Evolutionary conservation across 352 stramenopile species (phyloP).

Genomic region (Phytopythium delawarense): DNA sequence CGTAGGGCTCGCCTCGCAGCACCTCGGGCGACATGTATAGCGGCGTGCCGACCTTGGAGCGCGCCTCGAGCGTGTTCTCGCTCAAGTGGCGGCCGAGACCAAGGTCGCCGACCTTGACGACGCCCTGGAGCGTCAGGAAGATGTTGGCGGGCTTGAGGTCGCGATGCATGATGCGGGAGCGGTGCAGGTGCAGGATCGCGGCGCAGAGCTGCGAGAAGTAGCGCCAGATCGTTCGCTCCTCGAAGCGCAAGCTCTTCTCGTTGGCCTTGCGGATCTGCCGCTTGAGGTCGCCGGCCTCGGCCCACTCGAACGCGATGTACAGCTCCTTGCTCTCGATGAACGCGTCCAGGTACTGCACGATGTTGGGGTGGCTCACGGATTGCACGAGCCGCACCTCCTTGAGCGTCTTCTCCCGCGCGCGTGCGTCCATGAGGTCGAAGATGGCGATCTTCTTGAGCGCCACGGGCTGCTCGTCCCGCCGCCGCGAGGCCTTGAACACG

Average conservation of each 20-base stretch:
- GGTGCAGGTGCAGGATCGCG: conserved; percentile 86
- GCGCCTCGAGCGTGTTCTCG: conserved; percentile 76
- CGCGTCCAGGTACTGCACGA: conserved; percentile 91
- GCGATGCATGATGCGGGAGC: conserved; percentile 91
- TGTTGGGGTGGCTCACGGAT: conserved; percentile 85
- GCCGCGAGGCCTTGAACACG: conserved; percentile 85
- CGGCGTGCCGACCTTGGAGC: conserved; percentile 92
- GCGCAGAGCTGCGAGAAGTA: conserved; percentile 91
- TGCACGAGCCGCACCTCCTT: conserved; percentile 90
- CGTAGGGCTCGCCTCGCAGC: conserved; percentile 90
- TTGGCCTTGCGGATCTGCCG: conserved; percentile 89
- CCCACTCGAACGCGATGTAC: conserved; percentile 94
- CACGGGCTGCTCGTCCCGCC: conserved; percentile 60
- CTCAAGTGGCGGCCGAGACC: conserved; percentile 74
- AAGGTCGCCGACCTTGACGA: conserved; percentile 88
- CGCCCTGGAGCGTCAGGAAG: conserved; percentile 87
- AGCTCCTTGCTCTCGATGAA: conserved; percentile 91
- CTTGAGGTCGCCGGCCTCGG: conserved; percentile 91
- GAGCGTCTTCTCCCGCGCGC: conserved; percentile 88
- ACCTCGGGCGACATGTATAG: conserved; percentile 96
- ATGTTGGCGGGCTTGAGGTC: conserved; percentile 95
- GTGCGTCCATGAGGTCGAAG: conserved; percentile 89
- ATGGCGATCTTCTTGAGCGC: conserved; percentile 94
- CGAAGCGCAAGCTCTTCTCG: conserved; percentile 79
- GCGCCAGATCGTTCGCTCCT: conserved; percentile 92